phyloP scores from a whole-genome alignment of 148 eudicot genomes.

The Diospyros lotus region DNA sequence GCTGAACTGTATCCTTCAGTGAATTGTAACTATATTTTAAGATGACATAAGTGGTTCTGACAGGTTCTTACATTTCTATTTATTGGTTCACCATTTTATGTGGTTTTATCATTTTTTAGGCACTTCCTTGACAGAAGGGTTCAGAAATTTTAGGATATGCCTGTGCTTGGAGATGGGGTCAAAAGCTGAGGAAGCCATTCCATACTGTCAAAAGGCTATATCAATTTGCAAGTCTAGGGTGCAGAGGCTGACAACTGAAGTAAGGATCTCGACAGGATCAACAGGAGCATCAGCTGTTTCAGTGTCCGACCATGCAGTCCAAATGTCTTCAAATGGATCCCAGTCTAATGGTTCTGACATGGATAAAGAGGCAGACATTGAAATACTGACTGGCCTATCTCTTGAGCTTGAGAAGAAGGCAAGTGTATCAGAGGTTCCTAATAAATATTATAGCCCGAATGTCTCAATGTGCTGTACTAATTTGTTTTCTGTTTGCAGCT shows the following conservation, averaged over 20 bases:
- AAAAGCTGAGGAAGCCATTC: constrained; percentile 76
- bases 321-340: constrained; percentile 35
- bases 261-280: constrained; percentile 30
- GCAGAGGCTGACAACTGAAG: constrained; percentile 59
- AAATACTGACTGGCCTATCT: constrained; percentile 51
- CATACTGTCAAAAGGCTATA: constrained; percentile 82
- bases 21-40: not conserved
- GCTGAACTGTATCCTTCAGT: constrained; percentile 87
- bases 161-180: constrained; percentile 80
- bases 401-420: constrained; percentile 89
- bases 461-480: not conserved
- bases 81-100: not conserved
- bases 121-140: constrained; percentile 41
- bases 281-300: constrained; percentile 24
- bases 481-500: constrained; percentile 43
- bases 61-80: not conserved
- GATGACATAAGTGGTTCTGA: not conserved
- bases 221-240: constrained; percentile 73
- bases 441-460: not conserved
- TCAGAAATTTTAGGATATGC: constrained; percentile 89
- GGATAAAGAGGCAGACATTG: constrained; percentile 63
- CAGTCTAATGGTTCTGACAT: constrained; percentile 31
- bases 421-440: constrained; percentile 18
- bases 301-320: constrained; percentile 27
- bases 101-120: constrained; percentile 1